phyloP scores from a whole-genome alignment of 2,329 filamentous ascomycete species.

The Cytospora paraplurivora region DNA sequence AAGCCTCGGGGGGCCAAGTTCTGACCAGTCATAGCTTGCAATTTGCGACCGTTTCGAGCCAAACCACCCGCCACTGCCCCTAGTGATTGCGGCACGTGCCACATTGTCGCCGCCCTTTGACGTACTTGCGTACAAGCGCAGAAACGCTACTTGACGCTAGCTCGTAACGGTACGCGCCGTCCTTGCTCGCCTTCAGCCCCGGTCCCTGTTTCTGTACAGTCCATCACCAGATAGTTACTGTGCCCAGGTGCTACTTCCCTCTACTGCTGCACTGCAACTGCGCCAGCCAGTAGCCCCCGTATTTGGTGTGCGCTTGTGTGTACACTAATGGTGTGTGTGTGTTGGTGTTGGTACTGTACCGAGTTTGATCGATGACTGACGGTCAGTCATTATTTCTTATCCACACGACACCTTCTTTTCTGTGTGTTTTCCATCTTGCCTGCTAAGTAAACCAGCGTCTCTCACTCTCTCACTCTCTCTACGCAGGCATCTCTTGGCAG shows the following conservation, averaged over 20 bases:
- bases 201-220: neutral
- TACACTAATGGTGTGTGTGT: neutral
- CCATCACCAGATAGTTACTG: too few species aligned
- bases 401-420: neutral
- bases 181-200: neutral
- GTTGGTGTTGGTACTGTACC: neutral
- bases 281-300: neutral
- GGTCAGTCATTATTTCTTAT: too few species aligned
- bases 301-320: neutral
- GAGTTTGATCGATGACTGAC: too few species aligned
- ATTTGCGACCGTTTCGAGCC: too few species aligned
- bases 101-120: neutral
- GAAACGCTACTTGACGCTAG: neutral
- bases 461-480: neutral
- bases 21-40: too few species aligned
- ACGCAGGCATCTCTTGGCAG: constrained; percentile 1
- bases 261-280: neutral
- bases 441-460: too few species aligned
- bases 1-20: too few species aligned
- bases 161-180: constrained; percentile 1
- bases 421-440: neutral
- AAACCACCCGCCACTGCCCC: neutral
- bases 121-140: too few species aligned
- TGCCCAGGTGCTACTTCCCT: too few species aligned
- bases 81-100: neutral